Percentiles rank a stretch among this genome's conserved stretches.
phyloP scores from a whole-genome alignment of 2,329 filamentous ascomycete species.

The Xylaria arbuscula region DNA sequence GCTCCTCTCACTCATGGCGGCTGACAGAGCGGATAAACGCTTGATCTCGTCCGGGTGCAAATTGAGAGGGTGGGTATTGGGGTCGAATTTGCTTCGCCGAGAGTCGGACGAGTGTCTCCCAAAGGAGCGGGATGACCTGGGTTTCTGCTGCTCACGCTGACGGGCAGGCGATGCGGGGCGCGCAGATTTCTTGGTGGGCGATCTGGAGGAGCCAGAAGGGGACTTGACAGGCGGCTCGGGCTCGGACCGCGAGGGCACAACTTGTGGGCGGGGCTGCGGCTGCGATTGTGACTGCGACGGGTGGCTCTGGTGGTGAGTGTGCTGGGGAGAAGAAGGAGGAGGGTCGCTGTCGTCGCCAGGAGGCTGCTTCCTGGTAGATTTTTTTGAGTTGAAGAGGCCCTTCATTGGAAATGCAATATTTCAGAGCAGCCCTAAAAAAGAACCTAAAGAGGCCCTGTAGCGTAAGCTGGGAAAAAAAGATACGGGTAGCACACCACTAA shows the following conservation, averaged over 20 bases:
- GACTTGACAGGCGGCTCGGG: conserved; percentile 46
- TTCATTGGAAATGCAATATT: conserved; percentile 50
- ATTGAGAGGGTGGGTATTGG: conserved; percentile 87
- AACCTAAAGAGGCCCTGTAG: conserved; percentile 16
- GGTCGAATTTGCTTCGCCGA: conserved; percentile 68
- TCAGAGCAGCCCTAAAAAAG: conserved; percentile 19
- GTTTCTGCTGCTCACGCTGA: conserved; percentile 50
- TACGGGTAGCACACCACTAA: conserved; percentile 26
- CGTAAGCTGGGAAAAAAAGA: conserved; percentile 13
- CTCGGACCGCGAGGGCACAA: conserved; percentile 44
- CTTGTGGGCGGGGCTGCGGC: conserved; percentile 28
- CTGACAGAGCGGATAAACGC: conserved; percentile 75
- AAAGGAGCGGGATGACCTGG: conserved; percentile 59
- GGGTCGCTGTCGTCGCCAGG: conserved; percentile 48
- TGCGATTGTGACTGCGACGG: conserved; percentile 27
- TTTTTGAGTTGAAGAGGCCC: conserved; percentile 52
- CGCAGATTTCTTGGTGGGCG: conserved; percentile 45
- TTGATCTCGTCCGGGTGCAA: conserved; percentile 89
- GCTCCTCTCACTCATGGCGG: conserved; percentile 67
- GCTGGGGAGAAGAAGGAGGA: conserved; percentile 35
- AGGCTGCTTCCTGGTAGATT: conserved; percentile 50
- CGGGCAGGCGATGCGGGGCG: conserved; percentile 48
- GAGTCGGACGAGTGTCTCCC: conserved; percentile 62
- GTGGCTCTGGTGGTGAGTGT: conserved; percentile 39
- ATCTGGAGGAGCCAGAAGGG: conserved; percentile 36